Base-by-base conservation (phyloP, 345 rosid species). In the Sisymbrium altissimum region DNA sequence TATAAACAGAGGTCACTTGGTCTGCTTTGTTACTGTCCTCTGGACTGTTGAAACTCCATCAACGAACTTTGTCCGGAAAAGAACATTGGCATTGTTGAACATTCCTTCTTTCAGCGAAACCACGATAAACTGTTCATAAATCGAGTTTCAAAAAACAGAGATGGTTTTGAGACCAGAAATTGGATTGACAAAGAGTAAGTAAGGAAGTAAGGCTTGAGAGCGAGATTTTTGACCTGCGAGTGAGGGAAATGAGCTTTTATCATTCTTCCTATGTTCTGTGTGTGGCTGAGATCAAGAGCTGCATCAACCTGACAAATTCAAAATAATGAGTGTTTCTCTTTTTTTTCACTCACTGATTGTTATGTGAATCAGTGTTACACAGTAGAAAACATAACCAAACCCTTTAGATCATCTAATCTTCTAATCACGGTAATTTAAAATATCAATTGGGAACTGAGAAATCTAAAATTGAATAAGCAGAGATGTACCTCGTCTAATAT, bases 211-310 rank as follows among this genome's bases (percentile, higher is more conserved):
- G 59, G 48, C 12, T 45, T 65, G 58, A 33, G 63, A 64, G 5
- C 35, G 59, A 66, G 25, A 11, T 60, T 67, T n/a, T 29, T 32
- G 45, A 95, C 99, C 97, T 95, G 99, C 36, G 99, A 78, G 52
- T 81, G 87, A 21, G 85, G 83, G 57, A 78, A 84, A 68, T 80
- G 83, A 60, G 83, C 72, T 46, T 82, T 84, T 72, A 95, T 95
- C 99, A 95, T 95, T 83, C 97, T 86, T 75, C 97, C 99, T 41
- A 95, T 95, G 84, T 95, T 95, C 80, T 95, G 99, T 0, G 97
- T 95, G 84, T 95, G 99, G 72, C 97, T 92, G 66, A 95, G 83
- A 74, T 95, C 99, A 64, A 95, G 97, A 71, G 99, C 99, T 43
- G 99, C 99, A 83, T 95, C 99, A 68, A 95, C 88, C 84, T 85